Evolutionary conservation across 495 filamentous ascomycete species (phyloP).

Genomic region (Cudoniella acicularis): DNA sequence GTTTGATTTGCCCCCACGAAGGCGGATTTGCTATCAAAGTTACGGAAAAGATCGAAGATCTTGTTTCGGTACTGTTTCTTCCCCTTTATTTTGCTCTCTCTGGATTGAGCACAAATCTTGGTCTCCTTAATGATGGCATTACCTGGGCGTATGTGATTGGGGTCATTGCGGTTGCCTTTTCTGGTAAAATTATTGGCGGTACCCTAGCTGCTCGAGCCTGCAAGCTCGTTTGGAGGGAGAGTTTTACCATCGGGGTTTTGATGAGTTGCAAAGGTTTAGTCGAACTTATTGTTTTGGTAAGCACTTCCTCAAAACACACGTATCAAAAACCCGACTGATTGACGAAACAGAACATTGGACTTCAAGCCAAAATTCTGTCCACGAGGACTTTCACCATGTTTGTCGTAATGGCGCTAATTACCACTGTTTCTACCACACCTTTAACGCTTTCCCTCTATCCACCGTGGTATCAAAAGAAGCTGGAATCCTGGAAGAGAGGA

Average conservation of each 20-base stretch:
- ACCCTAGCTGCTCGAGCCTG: conserved; percentile 72
- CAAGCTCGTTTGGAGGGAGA: conserved; percentile 89
- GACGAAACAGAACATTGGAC: conserved; percentile 74
- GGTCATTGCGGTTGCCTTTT: conserved; percentile 78
- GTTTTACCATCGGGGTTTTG: conserved; percentile 82
- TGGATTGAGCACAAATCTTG: conserved; percentile 84
- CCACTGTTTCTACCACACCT: conserved; percentile 88
- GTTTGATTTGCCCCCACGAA: conserved; percentile 90
- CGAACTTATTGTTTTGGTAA: conserved; percentile 89
- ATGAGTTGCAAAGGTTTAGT: conserved; percentile 99
- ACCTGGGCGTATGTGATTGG: conserved; percentile 93
- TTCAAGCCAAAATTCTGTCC: conserved; percentile 86
- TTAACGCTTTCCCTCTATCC: conserved; percentile 77
- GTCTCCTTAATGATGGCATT: conserved; percentile 74
- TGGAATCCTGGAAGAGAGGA: conserved; percentile 83
- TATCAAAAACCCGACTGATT: background rate
- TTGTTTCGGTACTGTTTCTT: conserved; percentile 83
- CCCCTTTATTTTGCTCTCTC: conserved; percentile 96
- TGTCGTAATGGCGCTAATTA: conserved; percentile 94
- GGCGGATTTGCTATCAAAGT: conserved; percentile 92
- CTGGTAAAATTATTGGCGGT: conserved; percentile 82
- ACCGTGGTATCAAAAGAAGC: conserved; percentile 84
- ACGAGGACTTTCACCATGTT: conserved; percentile 93
- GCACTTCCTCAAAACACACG: conserved; percentile 15
- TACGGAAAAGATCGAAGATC: conserved; percentile 94